These are phyloP conservation scores for Symmetrospora coprosmae DNA, from an alignment of 768 basidiomycete genomes.

Conservation along the genomic window DNA sequence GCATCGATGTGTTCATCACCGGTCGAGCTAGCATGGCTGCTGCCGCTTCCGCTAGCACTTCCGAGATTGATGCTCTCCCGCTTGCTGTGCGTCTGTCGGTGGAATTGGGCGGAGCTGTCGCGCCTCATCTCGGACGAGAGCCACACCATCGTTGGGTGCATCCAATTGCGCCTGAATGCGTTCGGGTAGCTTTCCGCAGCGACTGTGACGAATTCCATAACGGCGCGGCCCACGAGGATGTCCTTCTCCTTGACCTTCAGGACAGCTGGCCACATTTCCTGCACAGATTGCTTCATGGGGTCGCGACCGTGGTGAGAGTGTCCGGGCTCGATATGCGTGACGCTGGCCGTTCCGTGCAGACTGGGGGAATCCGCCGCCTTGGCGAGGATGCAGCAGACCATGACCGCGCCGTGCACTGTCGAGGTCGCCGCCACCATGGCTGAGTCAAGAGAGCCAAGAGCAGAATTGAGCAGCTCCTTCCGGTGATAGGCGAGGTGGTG, in stretches of 20 bases:
- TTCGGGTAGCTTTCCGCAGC: neutral
- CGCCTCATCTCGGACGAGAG: neutral
- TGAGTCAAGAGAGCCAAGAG: neutral
- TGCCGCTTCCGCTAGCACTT: too few relatives aligned
- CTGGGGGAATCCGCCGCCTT: neutral
- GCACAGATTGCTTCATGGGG: too few relatives aligned
- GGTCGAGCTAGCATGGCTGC: too few relatives aligned
- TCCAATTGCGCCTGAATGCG: neutral
- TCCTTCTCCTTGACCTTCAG: slow-evolving; percentile 2
- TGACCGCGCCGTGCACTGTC: neutral
- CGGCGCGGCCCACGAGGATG: neutral
- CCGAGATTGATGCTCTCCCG: too few relatives aligned
- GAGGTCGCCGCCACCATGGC: neutral
- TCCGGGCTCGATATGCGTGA: too few relatives aligned
- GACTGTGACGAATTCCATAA: neutral
- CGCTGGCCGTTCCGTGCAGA: too few relatives aligned
- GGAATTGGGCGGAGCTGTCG: too few relatives aligned
- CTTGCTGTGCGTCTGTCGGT: too few relatives aligned
- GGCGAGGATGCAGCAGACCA: neutral
- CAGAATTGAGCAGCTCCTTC: neutral
- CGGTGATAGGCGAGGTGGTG: neutral
- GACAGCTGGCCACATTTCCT: neutral
- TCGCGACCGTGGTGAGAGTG: neutral
- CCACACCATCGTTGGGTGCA: neutral
- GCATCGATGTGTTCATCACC: neutral